A percentile compares a stretch with the other conserved stretches of the same genome.
Evolutionary conservation across 257 asterid genomes (phyloP).

Genomic region (Eucommia ulmoides): DNA sequence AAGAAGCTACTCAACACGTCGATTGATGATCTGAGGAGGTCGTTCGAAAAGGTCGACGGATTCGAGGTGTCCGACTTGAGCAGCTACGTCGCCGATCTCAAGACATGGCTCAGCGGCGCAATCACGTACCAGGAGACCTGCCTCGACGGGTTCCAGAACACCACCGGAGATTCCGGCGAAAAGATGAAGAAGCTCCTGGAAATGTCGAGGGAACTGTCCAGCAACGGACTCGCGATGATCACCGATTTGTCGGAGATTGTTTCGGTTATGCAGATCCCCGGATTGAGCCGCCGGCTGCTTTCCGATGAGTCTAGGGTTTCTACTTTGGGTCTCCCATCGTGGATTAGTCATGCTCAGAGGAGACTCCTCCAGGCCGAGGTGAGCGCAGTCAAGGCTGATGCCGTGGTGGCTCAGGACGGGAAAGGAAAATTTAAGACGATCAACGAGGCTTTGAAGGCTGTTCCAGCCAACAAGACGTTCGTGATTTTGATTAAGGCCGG

Average conservation of each 20-base stretch:
- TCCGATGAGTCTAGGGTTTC: background rate
- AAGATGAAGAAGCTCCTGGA: constrained; percentile 39
- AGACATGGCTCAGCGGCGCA: constrained; percentile 80
- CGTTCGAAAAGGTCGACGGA: constrained; percentile 25
- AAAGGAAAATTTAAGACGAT: constrained; percentile 19
- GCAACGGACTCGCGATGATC: constrained; percentile 86
- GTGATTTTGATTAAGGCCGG: constrained; percentile 24
- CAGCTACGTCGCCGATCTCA: constrained; percentile 33
- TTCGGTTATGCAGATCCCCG: constrained; percentile 25
- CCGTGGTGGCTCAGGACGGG: constrained; percentile 29
- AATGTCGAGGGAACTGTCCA: constrained; percentile 45
- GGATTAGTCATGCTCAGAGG: constrained; percentile 12
- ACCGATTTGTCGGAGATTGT: constrained; percentile 43
- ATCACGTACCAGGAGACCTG: constrained; percentile 78
- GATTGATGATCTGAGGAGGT: constrained; percentile 36
- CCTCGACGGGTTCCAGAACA: constrained; percentile 48
- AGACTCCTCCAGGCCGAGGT: constrained; percentile 13
- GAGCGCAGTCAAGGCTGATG: constrained; percentile 8
- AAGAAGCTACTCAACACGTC: constrained; percentile 38
- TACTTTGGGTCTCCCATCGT: constrained; percentile 9
- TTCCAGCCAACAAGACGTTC: constrained; percentile 13
- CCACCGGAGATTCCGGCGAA: constrained; percentile 41
- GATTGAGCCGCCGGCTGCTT: background rate
- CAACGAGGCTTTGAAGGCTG: constrained; percentile 16
- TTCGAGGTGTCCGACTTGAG: constrained; percentile 42